Evolutionary conservation across 1,139 yeast genomes (phyloP).

Genomic region (Lodderomyces metapsilosis): DNA sequence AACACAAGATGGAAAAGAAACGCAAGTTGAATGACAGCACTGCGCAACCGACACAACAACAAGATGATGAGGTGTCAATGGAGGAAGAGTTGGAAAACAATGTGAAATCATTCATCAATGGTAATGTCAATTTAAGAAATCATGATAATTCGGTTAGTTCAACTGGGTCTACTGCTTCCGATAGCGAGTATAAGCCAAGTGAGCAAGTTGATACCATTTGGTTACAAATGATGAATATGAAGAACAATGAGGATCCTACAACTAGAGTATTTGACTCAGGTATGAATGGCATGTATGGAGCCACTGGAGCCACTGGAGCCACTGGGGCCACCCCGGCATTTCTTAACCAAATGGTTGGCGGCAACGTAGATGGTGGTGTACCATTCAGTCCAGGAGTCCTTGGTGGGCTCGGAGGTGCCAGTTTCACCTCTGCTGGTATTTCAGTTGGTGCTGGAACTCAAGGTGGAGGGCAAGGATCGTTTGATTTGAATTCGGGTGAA

Average conservation of each 20-base stretch:
- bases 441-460: slow-evolving; percentile 2
- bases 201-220: slow-evolving; percentile 28
- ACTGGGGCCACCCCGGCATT: slow-evolving; percentile 3
- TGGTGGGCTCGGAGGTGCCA: slow-evolving; percentile 1
- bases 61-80: not conserved
- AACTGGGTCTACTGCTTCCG: slow-evolving; percentile 10
- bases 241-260: slow-evolving; percentile 15
- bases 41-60: not conserved
- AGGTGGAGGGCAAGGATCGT: slow-evolving; percentile 1
- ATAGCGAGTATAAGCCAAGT: slow-evolving; percentile 16
- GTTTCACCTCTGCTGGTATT: not conserved
- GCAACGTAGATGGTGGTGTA: not conserved
- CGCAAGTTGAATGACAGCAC: not conserved
- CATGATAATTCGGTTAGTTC: slow-evolving; percentile 8
- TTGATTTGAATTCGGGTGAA: slow-evolving; percentile 10
- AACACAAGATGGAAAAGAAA: slow-evolving; percentile 1
- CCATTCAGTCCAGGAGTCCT: slow-evolving; percentile 3
- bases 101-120: slow-evolving; percentile 1
- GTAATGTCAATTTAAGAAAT: slow-evolving; percentile 4
- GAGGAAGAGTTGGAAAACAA: not conserved
- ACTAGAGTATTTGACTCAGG: not conserved
- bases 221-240: slow-evolving; percentile 29
- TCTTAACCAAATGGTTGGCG: slow-evolving; percentile 4
- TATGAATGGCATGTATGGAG: slow-evolving; percentile 1
- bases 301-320: too few species aligned